Evolutionary conservation across 306 rosid genomes (phyloP), one percentile per base, ranked within the genome.

Genomic region (Inga leiocalycina): DNA sequence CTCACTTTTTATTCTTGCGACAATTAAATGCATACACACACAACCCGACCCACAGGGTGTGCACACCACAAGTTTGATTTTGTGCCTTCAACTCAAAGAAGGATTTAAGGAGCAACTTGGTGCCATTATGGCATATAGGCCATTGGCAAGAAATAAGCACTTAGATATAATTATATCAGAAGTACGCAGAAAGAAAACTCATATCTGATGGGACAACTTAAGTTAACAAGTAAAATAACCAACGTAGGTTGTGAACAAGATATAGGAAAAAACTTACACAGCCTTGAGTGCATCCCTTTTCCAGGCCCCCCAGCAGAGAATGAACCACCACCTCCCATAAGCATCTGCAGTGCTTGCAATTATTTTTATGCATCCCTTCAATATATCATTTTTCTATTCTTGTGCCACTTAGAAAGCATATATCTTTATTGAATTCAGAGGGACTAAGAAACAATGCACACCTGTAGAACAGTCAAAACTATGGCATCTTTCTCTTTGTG

Each of bases 251-350:
- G 46, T 22, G 49, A 24, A 78, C 41, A 72, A 64, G 52, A 73
- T 49, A 84, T 9, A 66, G 43, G 70, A 6, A 41, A 78, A 15
- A 67, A 88, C 94, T 92, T 82, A 92, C 98, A 94, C 68, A 92
- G 94, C 85, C 98, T 86, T 34, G 98, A 94, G 88, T 94, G 97
- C 97, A 94, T 92, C 84, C 98, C 98, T 81, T 92, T 92, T 74
- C 98, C 98, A 16, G 97, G 98, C 7, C 96, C 96, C 59, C 96
- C 94, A 1, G 94, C 94, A 65, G 98, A 94, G 93, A 92, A 92
- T 4, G 98, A 92, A 17, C 98, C 93, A 56, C 96, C 98, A 65
- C 98, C 98, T 81, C 98, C 98, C 98, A 94, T 92, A 69, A 94
- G 94, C 93, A 89, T 84, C 98, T 94, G 86, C 85, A 82, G 30